Evolutionary conservation across 1,284 basidiomycete species (phyloP).

Genomic region (Moesziomyces aphidis): DNA sequence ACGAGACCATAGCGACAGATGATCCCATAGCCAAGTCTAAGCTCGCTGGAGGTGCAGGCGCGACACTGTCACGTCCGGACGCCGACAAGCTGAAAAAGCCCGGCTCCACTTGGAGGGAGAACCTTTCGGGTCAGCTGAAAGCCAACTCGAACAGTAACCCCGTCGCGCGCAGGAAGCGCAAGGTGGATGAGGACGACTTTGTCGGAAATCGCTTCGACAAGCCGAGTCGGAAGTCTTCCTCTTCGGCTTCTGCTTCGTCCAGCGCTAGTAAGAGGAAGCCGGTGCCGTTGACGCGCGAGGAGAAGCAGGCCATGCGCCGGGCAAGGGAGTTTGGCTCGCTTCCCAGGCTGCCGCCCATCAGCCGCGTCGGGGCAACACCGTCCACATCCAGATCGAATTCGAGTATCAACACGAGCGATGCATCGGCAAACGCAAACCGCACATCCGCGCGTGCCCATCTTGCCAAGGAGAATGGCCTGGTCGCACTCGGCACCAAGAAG

Average conservation of each 20-base stretch:
- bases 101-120: slow-evolving; percentile 36
- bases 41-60: slow-evolving; percentile 1
- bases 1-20: slow-evolving; percentile 17
- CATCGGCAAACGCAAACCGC: slow-evolving; percentile 4
- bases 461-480: slow-evolving; percentile 27
- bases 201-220: slow-evolving; percentile 45
- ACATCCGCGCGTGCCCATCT: slow-evolving; percentile 9
- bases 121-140: slow-evolving; percentile 28
- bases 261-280: slow-evolving; percentile 19
- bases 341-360: slow-evolving; percentile 18
- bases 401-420: slow-evolving; percentile 11
- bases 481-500: slow-evolving; percentile 48
- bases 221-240: slow-evolving; percentile 5
- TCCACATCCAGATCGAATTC: slow-evolving; percentile 20
- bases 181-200: slow-evolving; percentile 45
- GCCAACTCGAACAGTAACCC: slow-evolving; percentile 7
- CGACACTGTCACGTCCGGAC: background rate
- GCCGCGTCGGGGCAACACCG: slow-evolving; percentile 6
- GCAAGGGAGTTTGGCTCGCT: slow-evolving; percentile 44
- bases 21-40: background rate
- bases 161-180: slow-evolving; percentile 21
- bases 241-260: slow-evolving; percentile 5
- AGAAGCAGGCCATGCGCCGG: slow-evolving; percentile 46
- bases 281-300: slow-evolving; percentile 49
- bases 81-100: slow-evolving; percentile 8